These are phyloP conservation scores for Corrigiola litoralis DNA, from an alignment of 179 eudicot species.

Conservation along the genomic window DNA sequence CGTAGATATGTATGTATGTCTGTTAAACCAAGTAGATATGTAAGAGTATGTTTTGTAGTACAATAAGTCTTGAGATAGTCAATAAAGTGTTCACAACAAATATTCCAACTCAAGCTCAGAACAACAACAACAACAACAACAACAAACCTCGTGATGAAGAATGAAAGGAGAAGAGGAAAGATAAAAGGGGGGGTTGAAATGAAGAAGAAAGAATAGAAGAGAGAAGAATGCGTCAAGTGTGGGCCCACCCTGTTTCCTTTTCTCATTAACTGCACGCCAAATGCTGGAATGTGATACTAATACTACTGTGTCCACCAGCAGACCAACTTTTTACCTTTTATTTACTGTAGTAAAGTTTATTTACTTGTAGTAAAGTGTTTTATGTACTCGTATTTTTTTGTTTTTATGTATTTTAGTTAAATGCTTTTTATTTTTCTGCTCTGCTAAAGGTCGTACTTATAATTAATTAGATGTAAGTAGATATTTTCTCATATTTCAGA, in stretches of 20 bases:
- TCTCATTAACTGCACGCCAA: constrained; percentile 2
- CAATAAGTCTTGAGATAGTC: constrained; percentile 23
- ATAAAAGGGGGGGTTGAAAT: constrained; percentile 11
- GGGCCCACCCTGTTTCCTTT: too few species aligned
- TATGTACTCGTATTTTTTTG: too few species aligned
- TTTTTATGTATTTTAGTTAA: too few species aligned
- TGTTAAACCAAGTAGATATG: too few species aligned
- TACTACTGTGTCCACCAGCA: background rate
- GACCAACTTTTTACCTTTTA: background rate
- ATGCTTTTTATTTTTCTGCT: too few species aligned
- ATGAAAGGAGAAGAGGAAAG: constrained; percentile 4
- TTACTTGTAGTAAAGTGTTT: too few species aligned
- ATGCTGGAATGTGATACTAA: too few species aligned
- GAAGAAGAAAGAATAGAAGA: background rate
- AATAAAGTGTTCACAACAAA: constrained; percentile 1
- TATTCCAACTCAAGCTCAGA: background rate
- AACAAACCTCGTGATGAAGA: background rate
- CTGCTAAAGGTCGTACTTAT: too few species aligned
- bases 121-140: background rate
- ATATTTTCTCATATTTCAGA: too few species aligned
- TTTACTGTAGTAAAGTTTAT: too few species aligned
- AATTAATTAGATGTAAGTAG: too few species aligned
- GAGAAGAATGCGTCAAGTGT: constrained; percentile 18
- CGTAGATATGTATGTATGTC: too few species aligned
- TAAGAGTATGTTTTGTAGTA: background rate